Evolutionary conservation across 371 early-diverging fungal genomes (phyloP), one percentile per base, ranked within the genome.

Genomic region (Encephalitozoon intestinalis): DNA sequence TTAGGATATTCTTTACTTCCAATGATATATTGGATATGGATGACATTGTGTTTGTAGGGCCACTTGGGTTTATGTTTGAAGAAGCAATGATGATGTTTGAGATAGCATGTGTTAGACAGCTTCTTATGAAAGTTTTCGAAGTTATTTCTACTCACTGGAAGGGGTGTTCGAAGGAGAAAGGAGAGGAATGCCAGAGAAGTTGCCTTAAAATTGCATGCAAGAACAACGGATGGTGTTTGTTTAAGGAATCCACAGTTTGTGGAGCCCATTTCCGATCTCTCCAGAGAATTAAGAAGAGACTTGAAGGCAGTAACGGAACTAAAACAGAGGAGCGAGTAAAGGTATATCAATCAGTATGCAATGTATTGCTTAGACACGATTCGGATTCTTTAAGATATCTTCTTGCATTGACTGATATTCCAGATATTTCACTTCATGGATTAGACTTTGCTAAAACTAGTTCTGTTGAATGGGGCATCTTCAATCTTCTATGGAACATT

Each of bases 1-100:
- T 80, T 66, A 66, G 67, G 50, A 5, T 80, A 3, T 70, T 76
- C 40, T 80, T 80, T 46, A 80, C 77, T 3, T 39, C 63, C 43
- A 26, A 63, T 28, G 63, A 70, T 0, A 18, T 7, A 21, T 72
- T 80, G 50, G 31, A 50, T 15, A 12, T 21, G 11, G 39, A 67
- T 28, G 70, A 73, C 9, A 37, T 70, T 7, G 37, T 52, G 31
- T 76, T 71, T 74, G 65, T 80, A 12, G 80, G 80, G 30, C 76
- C 76, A 25, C 50, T 76, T 26, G 23, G 15, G 15, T 76, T 70
- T 52, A 63, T 40, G 26, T 28, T 63, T 34, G 40, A 37, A 26
- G 39, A 54, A 1, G 43, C 31, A 25, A 31, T 72, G 39, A 31
- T 25, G 31, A 46, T 63, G 34, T 63, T 46, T 34, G 51, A 44